Conservation (phyloP, 2,329 filamentous ascomycete species). For the Rasamsonia emersonii region DNA sequence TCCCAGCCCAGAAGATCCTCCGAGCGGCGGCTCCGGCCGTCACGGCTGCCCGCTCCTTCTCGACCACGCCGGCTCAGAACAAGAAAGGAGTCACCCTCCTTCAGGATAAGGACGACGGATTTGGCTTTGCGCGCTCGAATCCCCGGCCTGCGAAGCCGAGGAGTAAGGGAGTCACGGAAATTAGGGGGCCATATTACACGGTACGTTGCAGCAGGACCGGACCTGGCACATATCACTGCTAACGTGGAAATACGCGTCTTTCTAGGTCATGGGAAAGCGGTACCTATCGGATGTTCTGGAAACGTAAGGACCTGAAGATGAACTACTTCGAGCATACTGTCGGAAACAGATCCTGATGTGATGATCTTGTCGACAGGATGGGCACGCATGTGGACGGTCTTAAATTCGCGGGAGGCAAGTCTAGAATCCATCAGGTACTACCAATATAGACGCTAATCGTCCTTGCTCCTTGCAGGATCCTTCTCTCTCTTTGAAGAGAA, state of each 20-base stretch:
- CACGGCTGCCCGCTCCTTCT: too few species aligned
- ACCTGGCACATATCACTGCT: neutral
- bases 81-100: constrained; percentile 27
- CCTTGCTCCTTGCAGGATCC: too few species aligned
- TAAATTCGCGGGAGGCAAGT: constrained; percentile 44
- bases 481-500: constrained; percentile 44
- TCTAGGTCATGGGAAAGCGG: constrained; percentile 42
- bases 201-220: constrained; percentile 25
- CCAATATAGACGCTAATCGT: neutral
- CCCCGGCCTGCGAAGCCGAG: constrained; percentile 41
- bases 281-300: constrained; percentile 47
- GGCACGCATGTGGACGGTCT: constrained; percentile 47
- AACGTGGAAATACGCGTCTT: neutral
- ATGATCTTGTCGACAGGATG: constrained; percentile 33
- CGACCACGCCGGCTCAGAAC: neutral
- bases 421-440: too few species aligned
- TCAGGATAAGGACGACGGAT: constrained; percentile 41
- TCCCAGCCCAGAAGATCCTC: too few species aligned
- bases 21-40: too few species aligned
- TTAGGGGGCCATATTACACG: constrained; percentile 48
- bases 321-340: neutral
- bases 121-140: constrained; percentile 46
- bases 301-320: constrained; percentile 30
- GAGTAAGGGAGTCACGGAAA: constrained; percentile 45
- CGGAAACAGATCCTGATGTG: constrained; percentile 1